phyloP scores from a whole-genome alignment of 306 rosid species.

The Vigna trinervia region DNA sequence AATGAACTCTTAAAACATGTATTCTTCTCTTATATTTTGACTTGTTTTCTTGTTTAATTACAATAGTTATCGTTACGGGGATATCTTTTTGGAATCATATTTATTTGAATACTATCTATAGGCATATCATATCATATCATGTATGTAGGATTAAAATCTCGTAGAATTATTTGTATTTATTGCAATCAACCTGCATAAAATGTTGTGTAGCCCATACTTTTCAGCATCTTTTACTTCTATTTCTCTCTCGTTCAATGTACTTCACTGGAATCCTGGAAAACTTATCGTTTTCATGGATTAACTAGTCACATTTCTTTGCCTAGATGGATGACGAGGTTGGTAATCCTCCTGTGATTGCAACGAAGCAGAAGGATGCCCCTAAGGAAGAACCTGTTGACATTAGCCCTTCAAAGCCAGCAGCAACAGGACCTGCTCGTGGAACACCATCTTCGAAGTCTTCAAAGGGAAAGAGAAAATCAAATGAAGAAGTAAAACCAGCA shows the following conservation, averaged over 20 bases:
- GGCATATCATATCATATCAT: too few relatives aligned
- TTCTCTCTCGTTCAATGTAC: not conserved
- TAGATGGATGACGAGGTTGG: conserved; percentile 80
- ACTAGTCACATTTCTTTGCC: conserved; percentile 41
- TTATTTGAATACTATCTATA: too few relatives aligned
- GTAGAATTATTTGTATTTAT: too few relatives aligned
- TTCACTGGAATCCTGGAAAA: conserved; percentile 33
- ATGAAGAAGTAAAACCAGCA: conserved; percentile 73
- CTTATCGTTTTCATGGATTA: conserved; percentile 17
- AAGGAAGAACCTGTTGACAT: conserved; percentile 87
- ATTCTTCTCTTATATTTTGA: too few relatives aligned
- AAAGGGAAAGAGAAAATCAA: conserved; percentile 85
- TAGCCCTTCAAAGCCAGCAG: conserved; percentile 71
- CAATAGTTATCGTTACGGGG: too few relatives aligned
- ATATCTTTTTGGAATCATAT: too few relatives aligned
- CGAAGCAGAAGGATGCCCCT: conserved; percentile 79
- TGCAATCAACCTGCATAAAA: too few relatives aligned
- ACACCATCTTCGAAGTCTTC: conserved; percentile 72
- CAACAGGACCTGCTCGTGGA: conserved; percentile 71
- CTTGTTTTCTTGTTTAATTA: too few relatives aligned
- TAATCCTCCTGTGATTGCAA: conserved; percentile 57
- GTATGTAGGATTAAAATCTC: too few relatives aligned
- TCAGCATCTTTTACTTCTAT: too few relatives aligned
- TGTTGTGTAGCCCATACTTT: too few relatives aligned
- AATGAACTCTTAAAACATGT: too few relatives aligned